Conservation (phyloP, 2,329 filamentous ascomycete species). For the Ophiocordyceps unilateralis region DNA sequence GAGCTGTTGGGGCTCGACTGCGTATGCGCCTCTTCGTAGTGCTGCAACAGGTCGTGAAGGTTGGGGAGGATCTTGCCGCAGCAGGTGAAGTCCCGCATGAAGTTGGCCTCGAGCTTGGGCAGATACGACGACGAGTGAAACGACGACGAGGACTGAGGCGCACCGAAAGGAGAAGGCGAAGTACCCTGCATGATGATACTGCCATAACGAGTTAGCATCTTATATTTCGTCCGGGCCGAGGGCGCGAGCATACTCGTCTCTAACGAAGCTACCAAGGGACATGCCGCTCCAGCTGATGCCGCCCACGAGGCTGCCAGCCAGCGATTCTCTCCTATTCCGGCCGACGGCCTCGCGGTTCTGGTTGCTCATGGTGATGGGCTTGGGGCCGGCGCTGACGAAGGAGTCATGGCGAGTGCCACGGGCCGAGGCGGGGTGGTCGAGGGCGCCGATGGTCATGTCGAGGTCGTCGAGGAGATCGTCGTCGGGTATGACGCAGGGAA, state of each 20-base stretch:
- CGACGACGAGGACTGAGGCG: conserved; percentile 66
- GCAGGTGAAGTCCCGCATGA: conserved; percentile 94
- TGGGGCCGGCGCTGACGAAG: conserved; percentile 46
- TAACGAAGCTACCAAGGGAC: conserved; percentile 90
- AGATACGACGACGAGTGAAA: conserved; percentile 94
- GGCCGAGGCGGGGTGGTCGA: conserved; percentile 39
- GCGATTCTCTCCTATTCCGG: conserved; percentile 41
- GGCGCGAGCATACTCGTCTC: conserved; percentile 68
- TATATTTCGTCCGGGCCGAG: not conserved
- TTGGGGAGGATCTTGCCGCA: conserved; percentile 81
- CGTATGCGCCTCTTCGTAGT: conserved; percentile 91
- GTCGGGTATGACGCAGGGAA: conserved; percentile 10
- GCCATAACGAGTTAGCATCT: conserved; percentile 5
- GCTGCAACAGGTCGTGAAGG: conserved; percentile 84
- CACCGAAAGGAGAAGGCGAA: conserved; percentile 53
- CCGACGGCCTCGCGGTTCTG: conserved; percentile 41
- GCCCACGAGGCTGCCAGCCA: conserved; percentile 49
- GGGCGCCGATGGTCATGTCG: conserved; percentile 42
- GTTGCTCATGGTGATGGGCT: conserved; percentile 50
- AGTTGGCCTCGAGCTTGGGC: conserved; percentile 90
- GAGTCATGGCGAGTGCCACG: conserved; percentile 43
- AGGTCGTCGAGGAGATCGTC: conserved; percentile 14
- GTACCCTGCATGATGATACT: conserved; percentile 94
- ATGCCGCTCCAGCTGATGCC: conserved; percentile 96
- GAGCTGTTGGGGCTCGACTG: conserved; percentile 35